A percentile compares a stretch with the other conserved stretches of the same genome.
phyloP scores from a whole-genome alignment of 257 asterid genomes.

The Avicennia marina region DNA sequence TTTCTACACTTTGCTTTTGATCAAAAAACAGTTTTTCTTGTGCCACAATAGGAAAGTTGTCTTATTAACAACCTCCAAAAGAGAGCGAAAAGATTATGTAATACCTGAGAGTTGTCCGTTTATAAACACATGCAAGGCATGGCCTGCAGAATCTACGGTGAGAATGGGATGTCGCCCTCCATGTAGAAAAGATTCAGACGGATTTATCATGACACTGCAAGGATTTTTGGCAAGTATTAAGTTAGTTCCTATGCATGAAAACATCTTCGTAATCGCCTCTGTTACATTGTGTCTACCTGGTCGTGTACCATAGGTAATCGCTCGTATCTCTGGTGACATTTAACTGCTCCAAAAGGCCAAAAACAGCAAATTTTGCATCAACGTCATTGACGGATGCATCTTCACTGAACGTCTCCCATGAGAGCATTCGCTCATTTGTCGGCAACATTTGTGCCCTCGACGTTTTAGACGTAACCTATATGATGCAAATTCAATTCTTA shows the following conservation, averaged over 20 bases:
- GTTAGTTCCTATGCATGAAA: not conserved
- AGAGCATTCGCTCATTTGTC: slow-evolving; percentile 34
- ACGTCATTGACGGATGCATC: slow-evolving; percentile 41
- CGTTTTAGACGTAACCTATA: slow-evolving; percentile 53
- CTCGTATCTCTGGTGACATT: slow-evolving; percentile 86
- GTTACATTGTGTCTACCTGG: slow-evolving; percentile 44
- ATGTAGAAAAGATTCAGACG: slow-evolving; percentile 63
- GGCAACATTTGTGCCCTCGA: slow-evolving; percentile 56
- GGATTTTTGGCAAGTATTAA: not conserved
- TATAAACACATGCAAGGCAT: slow-evolving; percentile 71
- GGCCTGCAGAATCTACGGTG: slow-evolving; percentile 71
- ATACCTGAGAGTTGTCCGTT: slow-evolving; percentile 64
- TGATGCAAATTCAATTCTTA: slow-evolving; percentile 3
- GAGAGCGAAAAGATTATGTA: not conserved
- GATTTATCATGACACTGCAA: slow-evolving; percentile 60
- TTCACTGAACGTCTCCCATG: slow-evolving; percentile 81
- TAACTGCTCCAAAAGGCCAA: slow-evolving; percentile 82
- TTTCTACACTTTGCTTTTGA: too few species aligned
- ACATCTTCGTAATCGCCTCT: not conserved
- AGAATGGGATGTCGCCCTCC: slow-evolving; percentile 52
- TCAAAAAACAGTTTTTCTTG: too few species aligned
- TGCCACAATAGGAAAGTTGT: too few species aligned
- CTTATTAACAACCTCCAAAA: too few species aligned
- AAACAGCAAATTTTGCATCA: slow-evolving; percentile 56
- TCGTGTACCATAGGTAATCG: slow-evolving; percentile 93